Percentiles rank a stretch among this genome's conserved stretches.
Evolutionary conservation across 2,329 filamentous ascomycete genomes (phyloP).

Genomic region (Ophiostoma montium): DNA sequence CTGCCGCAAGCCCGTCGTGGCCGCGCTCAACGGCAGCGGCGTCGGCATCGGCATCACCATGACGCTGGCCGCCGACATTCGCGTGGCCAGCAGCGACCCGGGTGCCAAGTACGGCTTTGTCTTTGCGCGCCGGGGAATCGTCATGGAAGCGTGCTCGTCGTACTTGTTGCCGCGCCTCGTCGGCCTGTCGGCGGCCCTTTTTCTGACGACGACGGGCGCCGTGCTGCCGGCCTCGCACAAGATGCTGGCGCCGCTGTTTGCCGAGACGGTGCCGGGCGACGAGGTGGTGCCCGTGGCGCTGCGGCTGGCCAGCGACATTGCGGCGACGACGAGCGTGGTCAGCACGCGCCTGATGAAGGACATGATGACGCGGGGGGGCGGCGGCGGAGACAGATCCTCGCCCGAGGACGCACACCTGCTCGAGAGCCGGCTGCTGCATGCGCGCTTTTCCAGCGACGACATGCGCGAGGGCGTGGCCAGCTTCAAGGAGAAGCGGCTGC

Average conservation of each 20-base stretch:
- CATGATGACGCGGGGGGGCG: slow-evolving; percentile 48
- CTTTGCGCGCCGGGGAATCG: slow-evolving; percentile 54
- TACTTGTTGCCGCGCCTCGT: slow-evolving; percentile 61
- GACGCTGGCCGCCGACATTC: slow-evolving; percentile 40
- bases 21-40: slow-evolving; percentile 43
- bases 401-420: slow-evolving; percentile 58
- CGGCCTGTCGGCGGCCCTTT: slow-evolving; percentile 47
- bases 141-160: slow-evolving; percentile 57
- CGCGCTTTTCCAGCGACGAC: slow-evolving; percentile 43
- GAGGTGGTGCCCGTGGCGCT: slow-evolving; percentile 51
- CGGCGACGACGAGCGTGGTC: slow-evolving; percentile 49
- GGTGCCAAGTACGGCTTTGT: slow-evolving; percentile 60
- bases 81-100: slow-evolving; percentile 33
- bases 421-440: slow-evolving; percentile 50
- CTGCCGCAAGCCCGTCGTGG: slow-evolving; percentile 44
- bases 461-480: slow-evolving; percentile 52
- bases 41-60: slow-evolving; percentile 49
- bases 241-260: slow-evolving; percentile 48
- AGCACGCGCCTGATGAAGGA: slow-evolving; percentile 55
- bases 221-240: slow-evolving; percentile 39
- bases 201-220: slow-evolving; percentile 52
- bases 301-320: slow-evolving; percentile 48
- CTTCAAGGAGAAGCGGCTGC: slow-evolving; percentile 55
- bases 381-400: too few species aligned
- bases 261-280: slow-evolving; percentile 45